These are phyloP conservation scores for Microsporum audouinii DNA, from an alignment of 2,329 filamentous ascomycete genomes.

Conservation along the genomic window DNA sequence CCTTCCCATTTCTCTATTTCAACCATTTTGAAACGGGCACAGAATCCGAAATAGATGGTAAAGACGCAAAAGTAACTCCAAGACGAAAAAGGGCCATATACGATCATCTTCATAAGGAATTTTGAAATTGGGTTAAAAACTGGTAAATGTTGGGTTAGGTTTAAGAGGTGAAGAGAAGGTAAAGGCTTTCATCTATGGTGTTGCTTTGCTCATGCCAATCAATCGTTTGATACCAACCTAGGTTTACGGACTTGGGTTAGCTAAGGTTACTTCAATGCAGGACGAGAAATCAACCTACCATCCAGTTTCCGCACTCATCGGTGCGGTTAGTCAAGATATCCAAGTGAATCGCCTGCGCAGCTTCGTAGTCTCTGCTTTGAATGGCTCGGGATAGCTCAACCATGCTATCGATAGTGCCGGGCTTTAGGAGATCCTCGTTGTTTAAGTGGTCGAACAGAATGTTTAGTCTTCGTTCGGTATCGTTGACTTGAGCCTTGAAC, in stretches of 20 bases:
- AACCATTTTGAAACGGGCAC: not conserved
- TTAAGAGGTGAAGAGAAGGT: not conserved
- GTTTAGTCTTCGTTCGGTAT: slow-evolving; percentile 84
- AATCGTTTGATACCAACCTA: slow-evolving; percentile 66
- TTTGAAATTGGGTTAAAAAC: not conserved
- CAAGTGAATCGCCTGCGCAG: slow-evolving; percentile 56
- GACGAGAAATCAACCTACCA: slow-evolving; percentile 47
- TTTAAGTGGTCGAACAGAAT: slow-evolving; percentile 96
- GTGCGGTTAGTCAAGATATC: slow-evolving; percentile 66
- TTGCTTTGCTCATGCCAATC: slow-evolving; percentile 68
- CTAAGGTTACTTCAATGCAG: not conserved
- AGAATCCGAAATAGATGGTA: not conserved
- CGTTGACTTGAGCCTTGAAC: slow-evolving; percentile 79
- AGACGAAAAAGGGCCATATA: not conserved
- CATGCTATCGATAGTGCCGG: slow-evolving; percentile 49
- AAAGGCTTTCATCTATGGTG: slow-evolving; percentile 37
- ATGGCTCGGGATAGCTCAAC: slow-evolving; percentile 49
- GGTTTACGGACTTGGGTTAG: not conserved
- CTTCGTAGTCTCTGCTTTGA: slow-evolving; percentile 56
- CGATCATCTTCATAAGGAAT: slow-evolving; percentile 1
- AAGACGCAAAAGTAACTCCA: not conserved
- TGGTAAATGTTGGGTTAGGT: not conserved
- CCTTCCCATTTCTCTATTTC: not conserved
- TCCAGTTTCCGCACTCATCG: slow-evolving; percentile 75
- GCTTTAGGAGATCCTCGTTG: slow-evolving; percentile 79